Base-by-base conservation (phyloP, 768 basidiomycete species). In the Thelephora ganbajun region DNA sequence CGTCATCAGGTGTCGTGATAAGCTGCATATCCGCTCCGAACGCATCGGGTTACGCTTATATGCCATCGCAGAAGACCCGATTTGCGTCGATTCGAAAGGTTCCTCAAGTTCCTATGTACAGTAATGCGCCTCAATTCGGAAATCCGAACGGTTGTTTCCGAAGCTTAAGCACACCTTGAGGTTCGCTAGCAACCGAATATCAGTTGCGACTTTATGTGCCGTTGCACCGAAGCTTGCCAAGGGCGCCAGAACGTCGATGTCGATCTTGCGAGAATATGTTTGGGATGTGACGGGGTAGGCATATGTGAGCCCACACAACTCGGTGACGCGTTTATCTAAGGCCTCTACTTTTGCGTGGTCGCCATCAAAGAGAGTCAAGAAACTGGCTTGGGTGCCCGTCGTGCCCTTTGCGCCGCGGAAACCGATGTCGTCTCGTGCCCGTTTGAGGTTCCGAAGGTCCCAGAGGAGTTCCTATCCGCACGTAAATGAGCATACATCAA, bases 11-110 rank as follows among this genome's bases (percentile, higher is more conserved):
- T 98, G 96, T 47, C 96, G 73, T n/a, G 93, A 74, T 46, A 99
- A 77, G 58, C 87, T 91, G 74, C 96, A 99, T 41, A 96, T 85
- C 35, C 96, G 84, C 66, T 99, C 96, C 48, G 80, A 93, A 49
- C 96, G 88, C 96, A 99, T 99, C 6, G 96, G 96, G 66, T 99
- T 98, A 48, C 94, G 79, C 69, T 98, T 97, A 77, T 98, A 98
- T 7, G 94, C 94, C 94, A 98, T 98, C 1, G 92, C 92, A 0
- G 85, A 90, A 9, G 85, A 87, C 6, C 96, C 96, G 54, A 98
- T 99, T 68, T 99, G 96, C 16, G 94, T 94, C 46, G 91, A 87
- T 65, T 99, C 94, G 64, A 98, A 98, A 0, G 96, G 96, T 61
- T 99, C 96, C 66, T 99, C 96, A 41, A 99, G 74, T 79, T 98